Evolutionary conservation across 2,329 filamentous ascomycete species (phyloP), one percentile per base, ranked within the genome.

Genomic region (Alternaria novae-zelandiae): DNA sequence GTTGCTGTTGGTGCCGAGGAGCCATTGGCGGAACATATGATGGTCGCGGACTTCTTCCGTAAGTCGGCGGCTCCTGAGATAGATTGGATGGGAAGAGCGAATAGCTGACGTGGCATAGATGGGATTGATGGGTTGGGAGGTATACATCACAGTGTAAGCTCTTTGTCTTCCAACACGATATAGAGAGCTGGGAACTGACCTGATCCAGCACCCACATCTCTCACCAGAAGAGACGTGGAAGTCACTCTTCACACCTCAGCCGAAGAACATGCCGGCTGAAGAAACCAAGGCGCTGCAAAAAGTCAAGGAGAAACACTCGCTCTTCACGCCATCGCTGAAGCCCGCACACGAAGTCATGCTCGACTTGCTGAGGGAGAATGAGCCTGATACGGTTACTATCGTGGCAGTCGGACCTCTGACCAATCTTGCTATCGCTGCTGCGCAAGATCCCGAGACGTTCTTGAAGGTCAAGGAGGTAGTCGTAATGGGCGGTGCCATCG

Each of bases 401-500:
- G 89, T 97, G 41, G 92, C 92, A 23, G 86, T 98, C 53, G 96
- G 96, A 0, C 96, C 96, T 1, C 83, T 98, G 70, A 98, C 96
- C n/a, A 99, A 97, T 77, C 83, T 97, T 28, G 96, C 96, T 1
- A 81, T 97, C 25, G 96, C 96, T 4, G 94, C 96, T 3, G 90
- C 93, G 13, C 89, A 93, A 74, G 95, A 98, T 70, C 90, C 94
- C 0, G 93, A 95, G 79, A 90, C 94, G 0, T 97, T 99, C 79
- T 85, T 99, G 59, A 89, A 89, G 46, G 92, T 90, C 53, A 97
- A 96, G 79, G 94, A 98, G 80, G 87, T 99, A 4, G 90, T 97
- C 5, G 92, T 97, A 50, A 99, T 99, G 96, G 96, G 95, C 63
- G 96, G 96, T 63, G 90, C 92, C 23, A 87, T 99, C 57, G 86